These are phyloP conservation scores for Onygenales sp. DNA, from an alignment of 2,329 filamentous ascomycete species.

Conservation along the genomic window DNA sequence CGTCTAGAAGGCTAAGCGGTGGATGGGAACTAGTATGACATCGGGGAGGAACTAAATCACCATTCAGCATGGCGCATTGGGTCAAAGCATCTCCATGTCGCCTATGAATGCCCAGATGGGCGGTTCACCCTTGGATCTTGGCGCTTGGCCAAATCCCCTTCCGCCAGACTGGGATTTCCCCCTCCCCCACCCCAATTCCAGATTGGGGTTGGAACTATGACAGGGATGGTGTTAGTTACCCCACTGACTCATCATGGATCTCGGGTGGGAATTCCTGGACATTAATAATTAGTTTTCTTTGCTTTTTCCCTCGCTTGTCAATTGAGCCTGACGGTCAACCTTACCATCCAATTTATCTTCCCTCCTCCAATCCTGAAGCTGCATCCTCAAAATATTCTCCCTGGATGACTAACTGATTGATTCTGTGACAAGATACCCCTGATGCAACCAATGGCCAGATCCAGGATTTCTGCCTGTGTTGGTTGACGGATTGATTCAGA, in stretches of 20 bases:
- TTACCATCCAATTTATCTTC: neutral
- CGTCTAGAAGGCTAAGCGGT: too few relatives aligned
- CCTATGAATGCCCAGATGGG: neutral
- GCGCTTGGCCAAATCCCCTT: neutral
- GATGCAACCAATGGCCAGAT: neutral
- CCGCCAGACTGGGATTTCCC: constrained; percentile 1
- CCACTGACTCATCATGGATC: neutral
- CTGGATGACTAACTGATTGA: neutral
- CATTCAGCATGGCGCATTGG: neutral
- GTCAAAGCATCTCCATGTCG: too few relatives aligned
- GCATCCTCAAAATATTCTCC: neutral
- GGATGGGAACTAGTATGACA: too few relatives aligned
- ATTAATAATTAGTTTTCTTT: neutral
- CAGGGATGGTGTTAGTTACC: neutral
- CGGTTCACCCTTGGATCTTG: neutral
- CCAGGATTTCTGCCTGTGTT: neutral
- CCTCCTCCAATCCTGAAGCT: neutral
- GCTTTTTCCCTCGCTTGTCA: neutral
- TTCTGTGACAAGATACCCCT: neutral
- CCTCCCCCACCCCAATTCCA: neutral
- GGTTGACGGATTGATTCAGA: neutral
- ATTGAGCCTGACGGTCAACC: constrained; percentile 4
- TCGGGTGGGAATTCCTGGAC: neutral
- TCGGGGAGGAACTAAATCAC: neutral
- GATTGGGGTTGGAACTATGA: neutral